Conservation (phyloP, 768 basidiomycete species). For the Amanita pseudoporphyria region DNA sequence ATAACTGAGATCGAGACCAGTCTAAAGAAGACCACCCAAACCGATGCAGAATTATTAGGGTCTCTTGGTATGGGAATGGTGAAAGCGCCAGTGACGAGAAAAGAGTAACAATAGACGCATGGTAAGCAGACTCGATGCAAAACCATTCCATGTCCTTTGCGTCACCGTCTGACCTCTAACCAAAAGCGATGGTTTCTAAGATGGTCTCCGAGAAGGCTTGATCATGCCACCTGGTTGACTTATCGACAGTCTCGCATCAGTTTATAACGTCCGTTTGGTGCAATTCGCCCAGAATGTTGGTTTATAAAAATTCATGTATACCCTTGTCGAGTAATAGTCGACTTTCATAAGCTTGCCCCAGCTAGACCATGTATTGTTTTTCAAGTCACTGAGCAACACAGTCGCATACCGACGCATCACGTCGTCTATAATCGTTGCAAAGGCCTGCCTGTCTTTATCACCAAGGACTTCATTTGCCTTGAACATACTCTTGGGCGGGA, state of each 20-base stretch:
- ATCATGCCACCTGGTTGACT: constrained; percentile 23
- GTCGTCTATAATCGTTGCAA: neutral
- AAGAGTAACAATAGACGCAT: too few relatives aligned
- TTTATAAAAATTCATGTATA: too few relatives aligned
- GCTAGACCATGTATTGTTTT: constrained; percentile 7
- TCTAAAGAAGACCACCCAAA: too few relatives aligned
- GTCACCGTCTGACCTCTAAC: neutral
- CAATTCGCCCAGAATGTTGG: neutral
- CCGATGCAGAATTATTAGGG: too few relatives aligned
- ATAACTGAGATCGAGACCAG: too few relatives aligned
- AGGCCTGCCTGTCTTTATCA: neutral
- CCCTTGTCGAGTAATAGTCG: constrained; percentile 16
- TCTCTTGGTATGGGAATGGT: too few relatives aligned
- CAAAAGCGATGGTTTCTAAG: constrained; percentile 17
- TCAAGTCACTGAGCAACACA: neutral
- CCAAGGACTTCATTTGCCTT: neutral
- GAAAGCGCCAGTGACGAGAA: too few relatives aligned
- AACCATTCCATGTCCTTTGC: neutral
- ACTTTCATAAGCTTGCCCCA: constrained; percentile 17
- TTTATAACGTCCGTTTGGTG: constrained; percentile 12
- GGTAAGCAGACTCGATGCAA: neutral
- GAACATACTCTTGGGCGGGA: neutral
- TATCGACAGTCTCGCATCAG: constrained; percentile 25
- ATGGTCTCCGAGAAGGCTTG: constrained; percentile 24
- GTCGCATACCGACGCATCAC: neutral